phyloP scores from a whole-genome alignment of 73 alveolate species.

The Effrenium voratum region DNA sequence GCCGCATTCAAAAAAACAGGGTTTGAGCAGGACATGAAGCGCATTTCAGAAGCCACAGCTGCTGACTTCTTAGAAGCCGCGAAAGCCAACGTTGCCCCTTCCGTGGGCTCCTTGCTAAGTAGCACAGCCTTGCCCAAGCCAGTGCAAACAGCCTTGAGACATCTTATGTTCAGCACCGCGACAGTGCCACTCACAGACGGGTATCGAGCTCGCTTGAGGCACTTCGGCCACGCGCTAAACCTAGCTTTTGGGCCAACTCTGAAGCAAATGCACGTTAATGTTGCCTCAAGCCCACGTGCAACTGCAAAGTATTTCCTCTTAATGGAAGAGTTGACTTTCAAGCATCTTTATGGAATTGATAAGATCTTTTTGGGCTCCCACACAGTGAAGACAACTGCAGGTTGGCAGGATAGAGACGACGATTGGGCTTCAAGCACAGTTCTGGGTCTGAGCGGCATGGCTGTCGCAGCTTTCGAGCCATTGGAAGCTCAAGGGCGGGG shows the following conservation, averaged over 20 bases:
- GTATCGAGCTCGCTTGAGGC: neutral
- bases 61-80: neutral
- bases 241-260: neutral
- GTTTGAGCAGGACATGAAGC: neutral
- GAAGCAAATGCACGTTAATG: neutral
- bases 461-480: conserved; percentile 1
- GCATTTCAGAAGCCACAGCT: neutral
- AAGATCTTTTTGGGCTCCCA: neutral
- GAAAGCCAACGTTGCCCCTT: neutral
- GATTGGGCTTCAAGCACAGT: neutral
- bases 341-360: neutral
- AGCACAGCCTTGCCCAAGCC: too few species aligned
- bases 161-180: neutral
- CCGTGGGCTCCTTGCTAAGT: neutral
- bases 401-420: neutral
- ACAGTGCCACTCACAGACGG: conserved; percentile 19
- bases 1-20: too few species aligned
- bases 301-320: neutral
- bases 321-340: conserved; percentile 3
- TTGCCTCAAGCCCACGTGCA: neutral
- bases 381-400: neutral
- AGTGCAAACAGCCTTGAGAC: neutral
- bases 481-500: conserved; percentile 5
- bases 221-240: neutral
- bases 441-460: neutral